Percentiles rank a stretch among this genome's conserved stretches.
Conservation (phyloP, 164 flowering plant species). For the Magnolia changhungtana region DNA sequence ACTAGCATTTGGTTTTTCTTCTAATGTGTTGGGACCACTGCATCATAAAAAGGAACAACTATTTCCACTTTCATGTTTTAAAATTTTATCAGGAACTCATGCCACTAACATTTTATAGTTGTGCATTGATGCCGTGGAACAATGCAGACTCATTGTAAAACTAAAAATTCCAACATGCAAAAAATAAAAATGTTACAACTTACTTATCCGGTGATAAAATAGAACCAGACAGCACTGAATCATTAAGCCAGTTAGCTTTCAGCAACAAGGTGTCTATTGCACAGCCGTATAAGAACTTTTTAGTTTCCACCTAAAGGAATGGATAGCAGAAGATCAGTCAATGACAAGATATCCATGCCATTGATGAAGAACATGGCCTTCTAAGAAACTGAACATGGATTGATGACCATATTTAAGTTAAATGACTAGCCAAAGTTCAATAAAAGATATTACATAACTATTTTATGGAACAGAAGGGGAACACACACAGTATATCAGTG, state of each 20-base stretch:
- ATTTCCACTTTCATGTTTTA: too few species aligned
- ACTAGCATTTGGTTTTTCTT: not conserved
- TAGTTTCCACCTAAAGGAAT: constrained; percentile 52
- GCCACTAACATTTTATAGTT: not conserved
- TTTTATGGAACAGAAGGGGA: too few species aligned
- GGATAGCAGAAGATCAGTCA: constrained; percentile 10
- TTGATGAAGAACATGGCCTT: not conserved
- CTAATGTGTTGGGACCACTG: not conserved
- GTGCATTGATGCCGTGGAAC: not conserved
- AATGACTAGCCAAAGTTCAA: not conserved
- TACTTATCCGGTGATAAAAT: constrained; percentile 60
- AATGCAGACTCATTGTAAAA: not conserved
- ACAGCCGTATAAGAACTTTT: constrained; percentile 82
- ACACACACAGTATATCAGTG: too few species aligned
- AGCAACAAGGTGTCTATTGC: constrained; percentile 63
- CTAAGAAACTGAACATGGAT: not conserved
- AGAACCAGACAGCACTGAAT: constrained; percentile 59
- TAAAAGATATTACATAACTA: too few species aligned
- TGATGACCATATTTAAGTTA: not conserved
- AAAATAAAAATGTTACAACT: constrained; percentile 20
- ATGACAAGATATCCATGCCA: not conserved
- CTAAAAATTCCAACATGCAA: not conserved
- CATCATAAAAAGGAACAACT: too few species aligned
- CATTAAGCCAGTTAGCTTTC: constrained; percentile 57
- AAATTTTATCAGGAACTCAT: too few species aligned